Percentiles rank a stretch among this genome's conserved stretches.
These are phyloP conservation scores for Delitschia confertaspora DNA, from an alignment of 495 filamentous ascomycete genomes.

Conservation along the genomic window DNA sequence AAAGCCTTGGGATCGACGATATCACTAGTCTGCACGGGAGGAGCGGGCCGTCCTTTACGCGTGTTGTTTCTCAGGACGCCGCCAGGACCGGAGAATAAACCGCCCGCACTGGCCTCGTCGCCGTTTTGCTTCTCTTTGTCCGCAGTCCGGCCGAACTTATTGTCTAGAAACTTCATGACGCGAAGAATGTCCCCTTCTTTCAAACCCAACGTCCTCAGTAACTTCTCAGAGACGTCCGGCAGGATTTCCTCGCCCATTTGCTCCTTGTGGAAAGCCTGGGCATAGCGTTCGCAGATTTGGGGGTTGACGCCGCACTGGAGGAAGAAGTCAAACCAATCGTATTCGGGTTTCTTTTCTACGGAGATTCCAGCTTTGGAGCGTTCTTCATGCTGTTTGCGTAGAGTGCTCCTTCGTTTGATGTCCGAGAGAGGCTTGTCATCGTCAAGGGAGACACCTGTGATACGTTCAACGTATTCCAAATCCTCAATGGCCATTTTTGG, in stretches of 20 bases:
- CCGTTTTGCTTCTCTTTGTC: constrained; percentile 46
- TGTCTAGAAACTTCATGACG: constrained; percentile 82
- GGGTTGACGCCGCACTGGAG: constrained; percentile 80
- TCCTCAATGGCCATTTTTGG: constrained; percentile 92
- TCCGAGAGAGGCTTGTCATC: constrained; percentile 93
- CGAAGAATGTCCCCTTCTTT: constrained; percentile 95
- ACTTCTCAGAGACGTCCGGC: constrained; percentile 72
- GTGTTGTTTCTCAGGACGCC: constrained; percentile 88
- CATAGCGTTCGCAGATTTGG: constrained; percentile 87
- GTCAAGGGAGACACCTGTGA: constrained; percentile 80
- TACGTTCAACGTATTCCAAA: constrained; percentile 83
- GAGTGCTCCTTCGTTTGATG: constrained; percentile 46
- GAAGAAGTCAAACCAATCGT: constrained; percentile 99
- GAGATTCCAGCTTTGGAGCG: constrained; percentile 41
- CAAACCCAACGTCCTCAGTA: constrained; percentile 75
- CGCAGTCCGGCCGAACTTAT: constrained; percentile 59
- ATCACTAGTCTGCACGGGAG: constrained; percentile 73
- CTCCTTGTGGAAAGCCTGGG: constrained; percentile 76
- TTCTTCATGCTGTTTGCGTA: constrained; percentile 27
- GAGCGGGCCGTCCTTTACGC: constrained; percentile 81
- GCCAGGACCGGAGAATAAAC: constrained; percentile 85
- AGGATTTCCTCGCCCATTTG: constrained; percentile 91
- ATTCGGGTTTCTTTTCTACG: constrained; percentile 53
- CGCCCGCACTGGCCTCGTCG: constrained; percentile 47
- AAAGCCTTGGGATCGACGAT: constrained; percentile 82